Percentiles rank a stretch among this genome's conserved stretches.
These are phyloP conservation scores for Apiospora phragmitis DNA, from an alignment of 2,329 filamentous ascomycete genomes.

Conservation along the genomic window DNA sequence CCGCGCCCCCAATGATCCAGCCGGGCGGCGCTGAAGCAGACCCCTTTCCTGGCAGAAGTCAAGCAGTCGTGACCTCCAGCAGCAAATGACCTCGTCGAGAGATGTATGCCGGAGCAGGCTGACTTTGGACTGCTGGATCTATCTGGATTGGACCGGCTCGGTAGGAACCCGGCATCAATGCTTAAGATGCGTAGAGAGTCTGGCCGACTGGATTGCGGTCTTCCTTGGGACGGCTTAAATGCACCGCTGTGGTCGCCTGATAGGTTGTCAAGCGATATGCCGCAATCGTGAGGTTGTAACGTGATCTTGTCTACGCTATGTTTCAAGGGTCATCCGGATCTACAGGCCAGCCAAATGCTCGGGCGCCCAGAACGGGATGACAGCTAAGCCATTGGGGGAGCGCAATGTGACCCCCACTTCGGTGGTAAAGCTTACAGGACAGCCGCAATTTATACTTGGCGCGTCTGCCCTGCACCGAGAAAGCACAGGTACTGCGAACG, in stretches of 20 bases:
- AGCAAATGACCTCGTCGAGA: neutral
- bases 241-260: neutral
- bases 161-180: neutral
- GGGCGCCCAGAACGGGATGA: slow-evolving; percentile 1
- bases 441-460: neutral
- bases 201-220: neutral
- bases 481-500: neutral
- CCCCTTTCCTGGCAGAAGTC: neutral
- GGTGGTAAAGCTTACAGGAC: neutral
- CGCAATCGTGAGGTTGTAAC: slow-evolving; percentile 1
- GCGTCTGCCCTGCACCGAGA: neutral
- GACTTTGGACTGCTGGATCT: neutral
- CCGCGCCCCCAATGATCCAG: neutral
- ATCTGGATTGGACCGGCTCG: neutral
- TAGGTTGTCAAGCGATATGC: neutral
- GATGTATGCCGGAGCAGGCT: neutral
- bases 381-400: slow-evolving; percentile 1
- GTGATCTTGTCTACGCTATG: neutral
- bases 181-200: neutral
- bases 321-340: slow-evolving; percentile 5
- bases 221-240: neutral
- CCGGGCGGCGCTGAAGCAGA: neutral
- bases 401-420: neutral
- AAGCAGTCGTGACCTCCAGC: neutral
- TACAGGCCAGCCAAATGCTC: neutral